phyloP scores from a whole-genome alignment of 1,284 basidiomycete species.

The Ustilago nuda region DNA sequence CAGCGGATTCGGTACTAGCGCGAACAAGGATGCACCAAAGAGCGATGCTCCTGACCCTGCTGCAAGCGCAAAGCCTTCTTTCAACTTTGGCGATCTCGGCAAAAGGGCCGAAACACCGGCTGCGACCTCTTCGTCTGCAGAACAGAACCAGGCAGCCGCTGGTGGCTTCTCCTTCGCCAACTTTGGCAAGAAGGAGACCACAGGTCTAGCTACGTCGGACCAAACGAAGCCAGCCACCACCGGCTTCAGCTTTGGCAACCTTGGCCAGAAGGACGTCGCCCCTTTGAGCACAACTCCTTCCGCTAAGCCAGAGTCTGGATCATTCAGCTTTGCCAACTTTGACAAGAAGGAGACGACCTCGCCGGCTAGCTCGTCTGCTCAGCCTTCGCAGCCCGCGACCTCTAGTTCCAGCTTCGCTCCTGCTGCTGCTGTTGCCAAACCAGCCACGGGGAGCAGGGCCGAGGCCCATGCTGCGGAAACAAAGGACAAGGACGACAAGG shows the following conservation, averaged over 20 bases:
- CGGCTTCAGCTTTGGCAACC: conserved; percentile 20
- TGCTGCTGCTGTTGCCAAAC: conserved; percentile 7
- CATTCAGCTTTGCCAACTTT: conserved; percentile 23
- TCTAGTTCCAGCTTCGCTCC: conserved; percentile 21
- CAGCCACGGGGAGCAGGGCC: conserved; percentile 4
- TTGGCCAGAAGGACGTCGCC: conserved; percentile 6
- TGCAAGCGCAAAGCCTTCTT: conserved; percentile 11
- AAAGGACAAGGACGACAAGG: background rate
- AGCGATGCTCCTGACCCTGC: conserved; percentile 1
- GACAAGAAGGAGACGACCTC: conserved; percentile 10
- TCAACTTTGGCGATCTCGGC: conserved; percentile 23
- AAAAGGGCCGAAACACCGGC: conserved; percentile 12
- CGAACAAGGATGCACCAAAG: conserved; percentile 13
- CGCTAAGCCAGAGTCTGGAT: conserved; percentile 7
- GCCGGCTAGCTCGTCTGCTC: background rate
- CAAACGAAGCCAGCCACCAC: conserved; percentile 6
- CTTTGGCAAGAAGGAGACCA: conserved; percentile 4
- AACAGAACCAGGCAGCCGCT: conserved; percentile 1
- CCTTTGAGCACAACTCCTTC: background rate
- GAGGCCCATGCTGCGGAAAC: background rate
- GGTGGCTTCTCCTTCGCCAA: conserved; percentile 21
- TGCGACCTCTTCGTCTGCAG: background rate
- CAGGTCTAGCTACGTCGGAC: background rate
- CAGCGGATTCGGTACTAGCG: conserved; percentile 21
- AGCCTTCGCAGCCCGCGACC: background rate